phyloP scores from a whole-genome alignment of 768 basidiomycete species.

The Lactarius sp. region DNA sequence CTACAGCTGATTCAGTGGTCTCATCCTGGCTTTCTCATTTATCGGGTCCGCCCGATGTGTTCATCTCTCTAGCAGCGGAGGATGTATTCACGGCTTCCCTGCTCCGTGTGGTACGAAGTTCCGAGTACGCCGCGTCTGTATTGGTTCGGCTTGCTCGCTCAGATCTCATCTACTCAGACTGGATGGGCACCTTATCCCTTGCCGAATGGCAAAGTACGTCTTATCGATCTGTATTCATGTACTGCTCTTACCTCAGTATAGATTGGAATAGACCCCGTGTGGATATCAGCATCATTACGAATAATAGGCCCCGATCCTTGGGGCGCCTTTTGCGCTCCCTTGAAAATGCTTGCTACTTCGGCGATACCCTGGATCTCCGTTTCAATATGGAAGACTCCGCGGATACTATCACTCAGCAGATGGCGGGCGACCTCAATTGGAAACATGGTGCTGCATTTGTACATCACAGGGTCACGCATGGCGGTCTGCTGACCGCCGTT shows the following conservation, averaged over 20 bases:
- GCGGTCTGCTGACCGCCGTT: constrained; percentile 74
- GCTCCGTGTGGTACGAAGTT: background rate
- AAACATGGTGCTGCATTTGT: constrained; percentile 51
- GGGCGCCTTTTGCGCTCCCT: constrained; percentile 62
- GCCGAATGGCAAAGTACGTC: constrained; percentile 55
- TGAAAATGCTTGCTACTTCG: constrained; percentile 53
- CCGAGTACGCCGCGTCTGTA: constrained; percentile 26
- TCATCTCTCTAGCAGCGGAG: constrained; percentile 15
- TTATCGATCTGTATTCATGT: constrained; percentile 3
- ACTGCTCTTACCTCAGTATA: constrained; percentile 32
- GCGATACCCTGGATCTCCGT: constrained; percentile 58
- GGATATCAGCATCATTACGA: constrained; percentile 72
- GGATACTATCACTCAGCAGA: constrained; percentile 51
- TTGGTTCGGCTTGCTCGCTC: constrained; percentile 42
- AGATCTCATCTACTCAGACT: constrained; percentile 51
- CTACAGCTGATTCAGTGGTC: constrained; percentile 1
- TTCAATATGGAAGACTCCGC: constrained; percentile 76
- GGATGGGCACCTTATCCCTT: constrained; percentile 57
- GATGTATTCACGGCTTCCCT: constrained; percentile 11
- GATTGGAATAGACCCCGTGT: constrained; percentile 72
- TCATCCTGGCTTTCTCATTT: constrained; percentile 24
- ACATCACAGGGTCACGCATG: constrained; percentile 72
- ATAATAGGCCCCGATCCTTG: constrained; percentile 69
- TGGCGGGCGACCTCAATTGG: constrained; percentile 55
- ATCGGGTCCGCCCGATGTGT: constrained; percentile 26